Evolutionary conservation across 495 filamentous ascomycete species (phyloP).

Genomic region (Tirmania nivea): DNA sequence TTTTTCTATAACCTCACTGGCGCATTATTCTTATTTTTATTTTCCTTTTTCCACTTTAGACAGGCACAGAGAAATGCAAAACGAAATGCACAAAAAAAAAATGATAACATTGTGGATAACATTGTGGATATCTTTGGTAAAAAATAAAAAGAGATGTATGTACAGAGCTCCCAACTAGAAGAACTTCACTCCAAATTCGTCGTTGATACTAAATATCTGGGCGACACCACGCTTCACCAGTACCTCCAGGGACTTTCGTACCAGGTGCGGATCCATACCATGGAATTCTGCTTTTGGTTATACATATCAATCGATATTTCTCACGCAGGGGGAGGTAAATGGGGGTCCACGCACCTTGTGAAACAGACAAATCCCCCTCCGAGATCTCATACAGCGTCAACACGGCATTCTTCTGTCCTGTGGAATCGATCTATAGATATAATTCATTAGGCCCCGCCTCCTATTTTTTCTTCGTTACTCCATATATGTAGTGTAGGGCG

Average conservation of each 20-base stretch:
- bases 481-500: background rate
- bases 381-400: constrained; percentile 57
- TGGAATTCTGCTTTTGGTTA: constrained; percentile 47
- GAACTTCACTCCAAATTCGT: constrained; percentile 83
- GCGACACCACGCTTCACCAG: constrained; percentile 78
- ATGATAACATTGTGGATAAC: no score
- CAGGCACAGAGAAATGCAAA: no score
- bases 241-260: constrained; percentile 53
- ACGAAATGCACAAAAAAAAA: no score
- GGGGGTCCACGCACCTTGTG: constrained; percentile 31
- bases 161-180: constrained; percentile 33
- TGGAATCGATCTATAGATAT: constrained; percentile 36
- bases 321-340: no score
- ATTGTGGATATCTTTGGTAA: no score
- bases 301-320: no score
- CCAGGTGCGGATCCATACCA: constrained; percentile 61
- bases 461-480: no score
- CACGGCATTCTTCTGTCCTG: constrained; percentile 50
- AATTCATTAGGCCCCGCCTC: no score
- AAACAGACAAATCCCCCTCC: constrained; percentile 40
- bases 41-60: no score
- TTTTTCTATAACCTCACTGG: no score
- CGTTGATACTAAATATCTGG: constrained; percentile 64
- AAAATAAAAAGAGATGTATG: background rate
- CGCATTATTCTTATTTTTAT: no score